A percentile compares a stretch with the other conserved stretches of the same genome.
These are phyloP conservation scores for Malus domestica DNA, from an alignment of 306 rosid genomes.

Conservation along the genomic window DNA sequence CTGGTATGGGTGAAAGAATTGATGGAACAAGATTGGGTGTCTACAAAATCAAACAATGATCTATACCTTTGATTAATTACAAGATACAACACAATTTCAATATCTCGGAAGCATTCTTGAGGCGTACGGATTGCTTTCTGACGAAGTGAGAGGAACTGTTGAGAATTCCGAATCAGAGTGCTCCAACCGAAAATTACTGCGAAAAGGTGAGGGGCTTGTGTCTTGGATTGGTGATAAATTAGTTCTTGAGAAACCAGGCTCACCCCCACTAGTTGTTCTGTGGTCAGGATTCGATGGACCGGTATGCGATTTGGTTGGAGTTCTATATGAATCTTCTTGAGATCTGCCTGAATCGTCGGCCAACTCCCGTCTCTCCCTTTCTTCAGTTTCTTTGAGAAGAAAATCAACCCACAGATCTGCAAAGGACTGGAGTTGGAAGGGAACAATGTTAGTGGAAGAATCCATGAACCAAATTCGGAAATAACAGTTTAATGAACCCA, in stretches of 20 bases:
- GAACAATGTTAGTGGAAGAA: background rate
- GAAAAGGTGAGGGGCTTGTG: conserved; percentile 23
- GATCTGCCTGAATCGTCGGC: conserved; percentile 31
- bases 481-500: too few species aligned
- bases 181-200: conserved; percentile 41
- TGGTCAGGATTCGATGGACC: conserved; percentile 23
- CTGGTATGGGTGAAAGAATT: conserved; percentile 42
- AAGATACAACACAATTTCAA: conserved; percentile 26
- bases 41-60: conserved; percentile 35
- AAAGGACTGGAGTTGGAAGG: conserved; percentile 61
- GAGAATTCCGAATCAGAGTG: conserved; percentile 74
- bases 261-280: conserved; percentile 22
- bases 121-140: conserved; percentile 45
- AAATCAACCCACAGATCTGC: conserved; percentile 99
- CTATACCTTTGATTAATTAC: conserved; percentile 66
- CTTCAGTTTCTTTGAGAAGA: conserved; percentile 88
- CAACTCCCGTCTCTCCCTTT: conserved; percentile 67
- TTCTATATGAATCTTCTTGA: conserved; percentile 34
- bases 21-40: conserved; percentile 40
- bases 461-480: background rate
- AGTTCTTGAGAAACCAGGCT: conserved; percentile 24
- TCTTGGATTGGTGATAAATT: conserved; percentile 33
- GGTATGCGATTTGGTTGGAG: conserved; percentile 7
- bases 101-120: conserved; percentile 47
- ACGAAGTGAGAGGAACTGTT: conserved; percentile 74